These are phyloP conservation scores for Pyrrhoderma noxium DNA, from an alignment of 1,284 basidiomycete genomes.

Conservation along the genomic window DNA sequence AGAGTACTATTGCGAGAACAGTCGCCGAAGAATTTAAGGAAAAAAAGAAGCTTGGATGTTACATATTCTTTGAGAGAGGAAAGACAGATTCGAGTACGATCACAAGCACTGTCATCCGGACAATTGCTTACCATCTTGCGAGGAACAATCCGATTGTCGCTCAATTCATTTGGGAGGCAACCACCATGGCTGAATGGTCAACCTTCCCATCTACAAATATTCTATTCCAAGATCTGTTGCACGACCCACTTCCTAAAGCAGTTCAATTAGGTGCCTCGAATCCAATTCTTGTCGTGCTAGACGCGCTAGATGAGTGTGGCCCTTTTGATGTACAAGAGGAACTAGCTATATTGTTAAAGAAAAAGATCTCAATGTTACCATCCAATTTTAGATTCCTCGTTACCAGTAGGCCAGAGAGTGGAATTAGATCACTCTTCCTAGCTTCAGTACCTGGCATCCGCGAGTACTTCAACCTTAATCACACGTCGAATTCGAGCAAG, in stretches of 20 bases:
- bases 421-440: no score
- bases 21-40: background rate
- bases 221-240: constrained; percentile 1
- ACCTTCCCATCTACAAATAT: no score
- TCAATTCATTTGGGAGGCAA: background rate
- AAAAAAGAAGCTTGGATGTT: constrained; percentile 3
- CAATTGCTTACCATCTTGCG: constrained; percentile 21
- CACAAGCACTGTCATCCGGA: constrained; percentile 20
- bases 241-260: background rate
- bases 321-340: background rate
- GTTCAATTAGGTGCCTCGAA: background rate
- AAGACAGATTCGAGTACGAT: constrained; percentile 15
- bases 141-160: background rate
- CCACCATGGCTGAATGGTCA: no score
- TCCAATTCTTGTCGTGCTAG: constrained; percentile 3
- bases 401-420: constrained; percentile 24
- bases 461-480: no score
- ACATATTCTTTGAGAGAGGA: constrained; percentile 20
- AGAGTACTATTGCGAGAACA: constrained; percentile 21
- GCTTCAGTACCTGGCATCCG: no score
- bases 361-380: constrained; percentile 22
- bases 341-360: constrained; percentile 5
- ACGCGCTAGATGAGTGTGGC: constrained; percentile 8
- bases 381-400: constrained; percentile 27
- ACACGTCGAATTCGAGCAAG: no score